Base-by-base conservation (phyloP, 345 rosid genomes). In the Passiflora organensis region DNA sequence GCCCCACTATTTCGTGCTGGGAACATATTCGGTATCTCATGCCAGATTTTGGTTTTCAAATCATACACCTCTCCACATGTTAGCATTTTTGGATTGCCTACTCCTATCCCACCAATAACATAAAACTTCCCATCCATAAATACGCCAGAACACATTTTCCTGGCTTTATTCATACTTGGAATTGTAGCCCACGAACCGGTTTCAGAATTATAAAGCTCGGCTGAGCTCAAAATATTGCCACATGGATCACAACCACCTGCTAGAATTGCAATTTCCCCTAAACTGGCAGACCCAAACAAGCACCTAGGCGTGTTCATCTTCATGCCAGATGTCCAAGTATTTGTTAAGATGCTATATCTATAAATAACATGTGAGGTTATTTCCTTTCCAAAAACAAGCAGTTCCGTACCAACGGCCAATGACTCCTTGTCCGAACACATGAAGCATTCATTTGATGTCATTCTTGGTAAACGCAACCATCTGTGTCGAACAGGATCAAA, bases 81-180 rank as follows among this genome's bases (percentile, higher is more conserved):
- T 47, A 91, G 67, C 42, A 58, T 37, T 22, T 57, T 69, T 19
- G 55, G 16, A 42, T 76, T 67, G 4, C 66, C 81, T n/a, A 54
- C 34, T 47, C 85, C 86, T 32, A 65, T 66, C 32, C 97, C 97
- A 9, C 97, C 93, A 38, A 91, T 72, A 21, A 83, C 83, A 53
- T 82, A 85, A 67, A 87, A 91, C 64, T 87, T 83, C 6, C 82
- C 81, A 32, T 91, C 96, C 89, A 91, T 82, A 47, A 87, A 83
- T 19, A 83, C 81, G 9, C 80, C 96, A 1, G 91, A 82, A 60
- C 86, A 85, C 89, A 80, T 77, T 65, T 80, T 83, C 72, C 97
- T 74, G 8, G 89, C 73, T 14, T 69, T 78, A 39, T 76, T 67
- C 95, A 87, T 83, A 66, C 53, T 69, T 1, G 95, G 87, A 36